phyloP scores from a whole-genome alignment of 1,284 basidiomycete genomes.

The Cerioporus squamosus region DNA sequence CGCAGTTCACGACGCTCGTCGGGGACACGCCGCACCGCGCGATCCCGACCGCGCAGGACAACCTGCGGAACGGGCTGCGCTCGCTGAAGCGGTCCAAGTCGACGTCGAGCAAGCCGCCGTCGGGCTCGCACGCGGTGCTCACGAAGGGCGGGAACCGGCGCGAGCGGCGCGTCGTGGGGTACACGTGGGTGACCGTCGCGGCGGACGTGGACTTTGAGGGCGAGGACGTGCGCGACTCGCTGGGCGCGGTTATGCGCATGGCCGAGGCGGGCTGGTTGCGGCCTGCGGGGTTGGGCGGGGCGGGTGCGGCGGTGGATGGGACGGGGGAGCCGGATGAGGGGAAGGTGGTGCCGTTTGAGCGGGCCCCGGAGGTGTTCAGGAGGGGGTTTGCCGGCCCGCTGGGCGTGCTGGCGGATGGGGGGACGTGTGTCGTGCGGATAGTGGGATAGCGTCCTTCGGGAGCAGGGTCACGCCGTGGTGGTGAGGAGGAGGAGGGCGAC shows the following conservation, averaged over 20 bases:
- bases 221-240: constrained; percentile 67
- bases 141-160: constrained; percentile 10
- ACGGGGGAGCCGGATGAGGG: constrained; percentile 25
- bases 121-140: constrained; percentile 11
- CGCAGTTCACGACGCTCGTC: constrained; percentile 77
- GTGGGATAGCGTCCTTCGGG: constrained; percentile 18
- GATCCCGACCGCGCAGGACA: constrained; percentile 70
- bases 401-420: constrained; percentile 37
- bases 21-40: constrained; percentile 66
- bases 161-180: constrained; percentile 52
- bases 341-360: constrained; percentile 57
- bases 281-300: constrained; percentile 40
- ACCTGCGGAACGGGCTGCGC: constrained; percentile 71
- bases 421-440: constrained; percentile 40
- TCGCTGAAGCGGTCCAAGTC: constrained; percentile 52
- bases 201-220: constrained; percentile 83
- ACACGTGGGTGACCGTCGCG: constrained; percentile 74
- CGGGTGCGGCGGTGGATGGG: constrained; percentile 45
- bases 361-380: constrained; percentile 57
- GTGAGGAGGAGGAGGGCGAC: neutral
- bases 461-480: neutral
- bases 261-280: constrained; percentile 39
- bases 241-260: constrained; percentile 60
- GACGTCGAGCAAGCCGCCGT: constrained; percentile 17
- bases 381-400: constrained; percentile 31